These are phyloP conservation scores for Mortierella alpina DNA, from an alignment of 192 early-diverging fungal genomes.

Conservation along the genomic window DNA sequence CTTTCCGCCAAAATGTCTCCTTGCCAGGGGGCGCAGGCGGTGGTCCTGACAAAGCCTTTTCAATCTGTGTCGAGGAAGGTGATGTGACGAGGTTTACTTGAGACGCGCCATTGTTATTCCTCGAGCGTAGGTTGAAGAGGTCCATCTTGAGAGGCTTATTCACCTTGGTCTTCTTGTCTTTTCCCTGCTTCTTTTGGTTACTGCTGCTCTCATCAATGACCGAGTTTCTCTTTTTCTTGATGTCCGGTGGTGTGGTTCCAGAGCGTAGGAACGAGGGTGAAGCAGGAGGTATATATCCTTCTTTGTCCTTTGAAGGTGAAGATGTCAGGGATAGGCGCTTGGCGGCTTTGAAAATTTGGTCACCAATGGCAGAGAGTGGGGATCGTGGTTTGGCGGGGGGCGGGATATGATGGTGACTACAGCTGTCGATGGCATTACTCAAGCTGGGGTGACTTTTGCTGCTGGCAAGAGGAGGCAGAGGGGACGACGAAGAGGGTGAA, in stretches of 20 bases:
- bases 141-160: constrained; percentile 26
- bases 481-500: neutral
- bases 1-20: constrained; percentile 31
- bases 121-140: constrained; percentile 33
- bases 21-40: constrained; percentile 30
- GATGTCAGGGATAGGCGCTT: constrained; percentile 34
- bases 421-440: neutral
- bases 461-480: neutral
- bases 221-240: constrained; percentile 27
- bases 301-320: constrained; percentile 11
- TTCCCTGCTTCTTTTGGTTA: neutral
- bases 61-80: neutral
- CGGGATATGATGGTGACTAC: constrained; percentile 8
- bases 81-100: neutral
- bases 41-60: constrained; percentile 9
- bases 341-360: constrained; percentile 43
- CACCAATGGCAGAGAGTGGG: constrained; percentile 27
- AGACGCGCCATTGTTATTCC: constrained; percentile 5
- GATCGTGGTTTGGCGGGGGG: constrained; percentile 38
- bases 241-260: constrained; percentile 23
- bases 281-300: constrained; percentile 8
- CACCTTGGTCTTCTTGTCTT: constrained; percentile 11
- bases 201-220: constrained; percentile 1
- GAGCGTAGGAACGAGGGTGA: constrained; percentile 7
- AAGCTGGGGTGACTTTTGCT: neutral